These are phyloP conservation scores for Schizosaccharomyces versatilis DNA, from an alignment of 1,139 yeast species.

Conservation along the genomic window DNA sequence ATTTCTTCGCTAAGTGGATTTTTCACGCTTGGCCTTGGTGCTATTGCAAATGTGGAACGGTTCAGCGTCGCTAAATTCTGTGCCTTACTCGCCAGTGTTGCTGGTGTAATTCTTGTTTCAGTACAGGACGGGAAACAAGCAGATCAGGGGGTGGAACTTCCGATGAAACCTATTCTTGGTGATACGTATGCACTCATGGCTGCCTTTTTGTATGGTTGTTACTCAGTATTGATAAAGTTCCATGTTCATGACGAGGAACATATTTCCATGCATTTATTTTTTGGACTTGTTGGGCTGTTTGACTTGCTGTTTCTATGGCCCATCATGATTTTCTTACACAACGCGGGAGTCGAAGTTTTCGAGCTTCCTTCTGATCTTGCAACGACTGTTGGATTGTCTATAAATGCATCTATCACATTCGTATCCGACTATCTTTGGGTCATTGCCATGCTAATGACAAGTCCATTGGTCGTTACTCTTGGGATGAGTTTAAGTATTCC, in stretches of 20 bases:
- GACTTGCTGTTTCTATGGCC: constrained; percentile 72
- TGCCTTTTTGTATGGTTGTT: constrained; percentile 74
- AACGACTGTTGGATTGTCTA: constrained; percentile 32
- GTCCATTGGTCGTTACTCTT: constrained; percentile 85
- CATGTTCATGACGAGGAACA: constrained; percentile 50
- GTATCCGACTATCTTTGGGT: constrained; percentile 91
- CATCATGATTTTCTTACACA: constrained; percentile 39
- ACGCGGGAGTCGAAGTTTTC: constrained; percentile 41
- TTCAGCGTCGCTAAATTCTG: constrained; percentile 42
- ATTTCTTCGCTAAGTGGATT: constrained; percentile 24
- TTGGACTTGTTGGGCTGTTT: constrained; percentile 83
- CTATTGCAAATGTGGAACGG: constrained; percentile 43
- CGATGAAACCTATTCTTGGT: constrained; percentile 36
- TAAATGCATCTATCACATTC: constrained; percentile 59
- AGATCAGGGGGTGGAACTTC: constrained; percentile 17
- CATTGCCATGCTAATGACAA: constrained; percentile 72
- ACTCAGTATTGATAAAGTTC: constrained; percentile 62
- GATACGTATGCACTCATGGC: constrained; percentile 61
- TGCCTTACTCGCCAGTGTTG: constrained; percentile 48
- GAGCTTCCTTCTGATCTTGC: constrained; percentile 38
- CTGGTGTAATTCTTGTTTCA: constrained; percentile 65
- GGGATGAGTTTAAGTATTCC: constrained; percentile 88
- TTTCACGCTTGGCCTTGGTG: constrained; percentile 73
- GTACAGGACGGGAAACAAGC: constrained; percentile 24
- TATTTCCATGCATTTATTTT: constrained; percentile 65